phyloP scores from a whole-genome alignment of 768 basidiomycete genomes.

The Tylopilus subfusipes region DNA sequence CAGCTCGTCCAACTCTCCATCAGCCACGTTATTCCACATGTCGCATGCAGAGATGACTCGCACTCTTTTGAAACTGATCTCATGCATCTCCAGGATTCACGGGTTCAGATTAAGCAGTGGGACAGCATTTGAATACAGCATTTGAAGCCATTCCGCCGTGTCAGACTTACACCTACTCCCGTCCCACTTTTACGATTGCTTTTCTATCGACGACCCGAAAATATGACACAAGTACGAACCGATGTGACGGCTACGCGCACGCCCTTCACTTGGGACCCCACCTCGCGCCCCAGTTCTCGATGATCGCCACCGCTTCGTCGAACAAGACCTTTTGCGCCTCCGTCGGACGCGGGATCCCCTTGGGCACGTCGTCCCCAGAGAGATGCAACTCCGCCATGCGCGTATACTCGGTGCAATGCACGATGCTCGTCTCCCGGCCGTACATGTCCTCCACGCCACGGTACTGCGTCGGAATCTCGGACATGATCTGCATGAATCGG shows the following conservation, averaged over 20 bases:
- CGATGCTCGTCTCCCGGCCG: slow-evolving; percentile 61
- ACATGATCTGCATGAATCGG: neutral
- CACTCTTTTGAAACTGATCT: too few relatives aligned
- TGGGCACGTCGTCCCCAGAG: neutral
- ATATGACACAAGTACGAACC: too few relatives aligned
- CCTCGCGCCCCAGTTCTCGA: slow-evolving; percentile 41
- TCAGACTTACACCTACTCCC: too few relatives aligned
- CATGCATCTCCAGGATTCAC: too few relatives aligned
- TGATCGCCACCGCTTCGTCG: slow-evolving; percentile 65
- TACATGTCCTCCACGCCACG: slow-evolving; percentile 71
- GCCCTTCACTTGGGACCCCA: neutral
- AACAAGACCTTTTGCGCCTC: slow-evolving; percentile 66
- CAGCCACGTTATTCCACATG: too few relatives aligned
- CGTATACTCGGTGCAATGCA: slow-evolving; percentile 33
- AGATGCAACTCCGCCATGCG: neutral
- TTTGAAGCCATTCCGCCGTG: too few relatives aligned
- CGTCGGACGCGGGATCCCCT: slow-evolving; percentile 40
- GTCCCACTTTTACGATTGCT: neutral
- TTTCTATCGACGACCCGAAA: too few relatives aligned
- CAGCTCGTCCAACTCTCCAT: too few relatives aligned
- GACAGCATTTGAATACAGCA: too few relatives aligned
- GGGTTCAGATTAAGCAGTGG: too few relatives aligned
- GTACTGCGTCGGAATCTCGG: slow-evolving; percentile 13
- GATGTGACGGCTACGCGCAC: neutral
- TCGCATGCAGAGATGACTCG: too few relatives aligned